phyloP scores from a whole-genome alignment of 2,329 filamentous ascomycete species.

The Onygenales sp. region DNA sequence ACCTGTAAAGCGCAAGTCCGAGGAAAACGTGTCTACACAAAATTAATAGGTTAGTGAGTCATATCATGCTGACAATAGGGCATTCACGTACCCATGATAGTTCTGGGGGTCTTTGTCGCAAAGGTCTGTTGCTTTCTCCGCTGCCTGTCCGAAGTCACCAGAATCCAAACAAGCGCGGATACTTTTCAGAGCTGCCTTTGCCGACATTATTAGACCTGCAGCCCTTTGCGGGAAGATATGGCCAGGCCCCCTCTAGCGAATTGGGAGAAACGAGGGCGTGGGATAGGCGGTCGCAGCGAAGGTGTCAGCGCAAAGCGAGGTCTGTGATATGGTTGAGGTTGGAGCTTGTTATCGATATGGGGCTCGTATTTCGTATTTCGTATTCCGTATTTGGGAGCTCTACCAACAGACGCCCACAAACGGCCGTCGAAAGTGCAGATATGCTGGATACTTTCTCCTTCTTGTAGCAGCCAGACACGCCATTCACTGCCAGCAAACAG shows the following conservation, averaged over 20 bases:
- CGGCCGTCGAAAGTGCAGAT: no score
- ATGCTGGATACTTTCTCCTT: no score
- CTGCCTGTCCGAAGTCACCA: conserved; percentile 68
- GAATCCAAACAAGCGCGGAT: conserved; percentile 69
- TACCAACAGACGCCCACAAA: neutral
- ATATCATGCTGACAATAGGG: neutral
- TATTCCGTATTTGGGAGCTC: conserved; percentile 5
- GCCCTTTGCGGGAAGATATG: neutral
- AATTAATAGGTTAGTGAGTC: conserved; percentile 5
- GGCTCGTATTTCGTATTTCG: conserved; percentile 12
- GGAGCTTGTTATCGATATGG: neutral
- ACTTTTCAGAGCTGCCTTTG: conserved; percentile 69
- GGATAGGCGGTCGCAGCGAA: neutral
- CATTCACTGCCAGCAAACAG: no score
- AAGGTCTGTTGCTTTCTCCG: conserved; percentile 58
- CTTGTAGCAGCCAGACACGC: neutral
- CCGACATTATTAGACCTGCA: conserved; percentile 24
- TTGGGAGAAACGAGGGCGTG: no score
- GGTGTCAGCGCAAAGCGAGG: neutral
- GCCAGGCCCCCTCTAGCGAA: neutral
- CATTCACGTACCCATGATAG: conserved; percentile 61
- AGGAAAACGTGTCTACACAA: conserved; percentile 64
- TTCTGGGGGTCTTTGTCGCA: conserved; percentile 65
- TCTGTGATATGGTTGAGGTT: neutral
- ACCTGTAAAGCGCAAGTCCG: conserved; percentile 74